Conservation (phyloP, 768 basidiomycete genomes). For the Boletus vinaceobasis region DNA sequence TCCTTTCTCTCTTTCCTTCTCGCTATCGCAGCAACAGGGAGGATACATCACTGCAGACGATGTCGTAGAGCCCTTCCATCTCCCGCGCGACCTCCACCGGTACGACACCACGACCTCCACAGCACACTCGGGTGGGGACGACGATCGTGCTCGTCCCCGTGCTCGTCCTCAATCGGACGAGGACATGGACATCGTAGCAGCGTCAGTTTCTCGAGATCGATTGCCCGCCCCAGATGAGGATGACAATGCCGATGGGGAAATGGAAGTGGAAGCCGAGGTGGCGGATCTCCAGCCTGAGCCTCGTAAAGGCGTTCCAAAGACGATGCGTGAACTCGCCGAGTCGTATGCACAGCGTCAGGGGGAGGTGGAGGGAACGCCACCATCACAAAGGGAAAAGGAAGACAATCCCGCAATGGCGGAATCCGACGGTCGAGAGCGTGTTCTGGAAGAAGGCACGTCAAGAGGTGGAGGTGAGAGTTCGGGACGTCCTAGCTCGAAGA, state of each 20-base stretch:
- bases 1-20: not conserved
- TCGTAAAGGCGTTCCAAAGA: constrained; percentile 41
- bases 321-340: constrained; percentile 65
- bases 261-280: constrained; percentile 14
- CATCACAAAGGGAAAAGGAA: constrained; percentile 11
- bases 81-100: constrained; percentile 52
- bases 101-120: constrained; percentile 12
- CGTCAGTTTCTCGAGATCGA: constrained; percentile 7
- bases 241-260: not conserved
- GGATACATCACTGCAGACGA: constrained; percentile 67
- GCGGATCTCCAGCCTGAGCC: constrained; percentile 11
- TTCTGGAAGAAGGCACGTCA: constrained; percentile 1
- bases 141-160: not conserved
- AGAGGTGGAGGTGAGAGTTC: constrained; percentile 1
- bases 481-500: constrained; percentile 8
- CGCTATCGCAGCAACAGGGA: constrained; percentile 34
- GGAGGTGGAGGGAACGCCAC: constrained; percentile 17
- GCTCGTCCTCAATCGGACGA: not conserved
- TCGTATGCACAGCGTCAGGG: constrained; percentile 8
- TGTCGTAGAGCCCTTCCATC: constrained; percentile 67
- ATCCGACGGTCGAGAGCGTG: not conserved
- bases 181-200: not conserved
- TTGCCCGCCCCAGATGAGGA: constrained; percentile 8
- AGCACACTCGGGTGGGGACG: not conserved
- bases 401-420: not conserved